Percentiles rank a stretch among this genome's conserved stretches.
These are phyloP conservation scores for Castanea mollissima DNA, from an alignment of 306 rosid genomes.

Conservation along the genomic window DNA sequence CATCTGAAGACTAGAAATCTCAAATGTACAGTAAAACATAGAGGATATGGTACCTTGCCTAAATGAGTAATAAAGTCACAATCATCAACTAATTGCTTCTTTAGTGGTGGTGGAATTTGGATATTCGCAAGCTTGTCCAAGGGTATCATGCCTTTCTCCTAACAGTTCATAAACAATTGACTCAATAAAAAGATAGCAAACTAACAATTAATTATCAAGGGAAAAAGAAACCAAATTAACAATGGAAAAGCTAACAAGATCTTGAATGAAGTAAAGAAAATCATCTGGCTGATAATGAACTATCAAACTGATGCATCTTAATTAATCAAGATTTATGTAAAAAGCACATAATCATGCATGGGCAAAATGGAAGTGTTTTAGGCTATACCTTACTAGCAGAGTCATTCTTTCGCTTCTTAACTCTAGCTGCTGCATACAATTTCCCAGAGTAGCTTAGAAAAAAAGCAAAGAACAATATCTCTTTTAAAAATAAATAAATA, in stretches of 20 bases:
- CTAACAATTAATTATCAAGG: background rate
- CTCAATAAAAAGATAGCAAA: background rate
- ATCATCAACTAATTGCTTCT: conserved; percentile 87
- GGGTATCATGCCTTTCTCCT: conserved; percentile 39
- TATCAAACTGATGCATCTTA: conserved; percentile 11
- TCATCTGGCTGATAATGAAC: background rate
- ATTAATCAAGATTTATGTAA: background rate
- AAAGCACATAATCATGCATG: background rate
- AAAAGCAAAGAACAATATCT: background rate
- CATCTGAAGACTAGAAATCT: background rate
- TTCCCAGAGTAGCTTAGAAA: conserved; percentile 25
- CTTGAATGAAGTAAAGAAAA: conserved; percentile 4
- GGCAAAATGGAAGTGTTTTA: background rate
- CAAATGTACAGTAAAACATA: background rate
- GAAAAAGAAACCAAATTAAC: conserved; percentile 1
- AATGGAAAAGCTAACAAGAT: background rate
- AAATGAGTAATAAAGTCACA: conserved; percentile 70
- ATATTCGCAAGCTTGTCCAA: conserved; percentile 57
- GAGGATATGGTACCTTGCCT: conserved; percentile 65
- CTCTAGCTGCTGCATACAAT: conserved; percentile 60
- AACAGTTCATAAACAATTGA: conserved; percentile 21
- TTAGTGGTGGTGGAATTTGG: conserved; percentile 64
- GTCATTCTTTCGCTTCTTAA: conserved; percentile 68
- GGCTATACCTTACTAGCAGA: conserved; percentile 49
- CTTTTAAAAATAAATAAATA: background rate